Percentiles rank a stretch among this genome's conserved stretches.
Evolutionary conservation across 2,329 filamentous ascomycete species (phyloP).

Genomic region (Clarireedia monteithiana): DNA sequence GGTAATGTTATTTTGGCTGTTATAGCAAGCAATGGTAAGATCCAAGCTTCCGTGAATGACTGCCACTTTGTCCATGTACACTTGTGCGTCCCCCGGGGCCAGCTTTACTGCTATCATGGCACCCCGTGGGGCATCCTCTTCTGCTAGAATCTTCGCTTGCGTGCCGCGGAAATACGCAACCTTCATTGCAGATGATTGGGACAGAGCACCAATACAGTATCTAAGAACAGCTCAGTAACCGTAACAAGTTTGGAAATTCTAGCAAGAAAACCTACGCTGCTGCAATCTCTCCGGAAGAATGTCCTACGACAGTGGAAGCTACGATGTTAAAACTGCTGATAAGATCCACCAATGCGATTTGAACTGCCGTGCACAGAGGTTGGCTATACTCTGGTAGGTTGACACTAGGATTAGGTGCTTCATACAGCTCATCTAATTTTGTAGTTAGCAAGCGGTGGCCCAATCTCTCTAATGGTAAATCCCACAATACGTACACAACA

Average conservation of each 20-base stretch:
- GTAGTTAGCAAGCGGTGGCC: not conserved
- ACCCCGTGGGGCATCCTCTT: not conserved
- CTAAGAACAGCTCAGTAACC: not conserved
- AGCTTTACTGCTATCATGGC: not conserved
- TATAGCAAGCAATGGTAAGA: constrained; percentile 27
- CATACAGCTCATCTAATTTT: not conserved
- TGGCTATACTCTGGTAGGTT: not conserved
- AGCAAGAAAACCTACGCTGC: not conserved
- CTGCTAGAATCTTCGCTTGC: not conserved
- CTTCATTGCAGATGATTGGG: not conserved
- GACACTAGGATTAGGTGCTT: not conserved
- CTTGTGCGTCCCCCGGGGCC: not conserved
- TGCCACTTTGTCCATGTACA: not conserved
- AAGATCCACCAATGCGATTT: not conserved
- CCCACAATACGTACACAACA: not conserved
- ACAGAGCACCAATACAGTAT: constrained; percentile 26
- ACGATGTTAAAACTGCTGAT: not conserved
- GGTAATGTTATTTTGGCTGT: constrained; percentile 21
- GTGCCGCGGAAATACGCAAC: constrained; percentile 2
- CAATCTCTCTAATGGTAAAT: not conserved
- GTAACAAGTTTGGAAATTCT: not conserved
- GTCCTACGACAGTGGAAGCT: not conserved
- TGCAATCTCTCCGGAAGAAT: not conserved
- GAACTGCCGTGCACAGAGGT: not conserved
- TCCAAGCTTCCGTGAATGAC: too few relatives aligned